A percentile compares a stretch with the other conserved stretches of the same genome.
Evolutionary conservation across 2,329 filamentous ascomycete genomes (phyloP).

Genomic region (Sclerotinia glacialis): DNA sequence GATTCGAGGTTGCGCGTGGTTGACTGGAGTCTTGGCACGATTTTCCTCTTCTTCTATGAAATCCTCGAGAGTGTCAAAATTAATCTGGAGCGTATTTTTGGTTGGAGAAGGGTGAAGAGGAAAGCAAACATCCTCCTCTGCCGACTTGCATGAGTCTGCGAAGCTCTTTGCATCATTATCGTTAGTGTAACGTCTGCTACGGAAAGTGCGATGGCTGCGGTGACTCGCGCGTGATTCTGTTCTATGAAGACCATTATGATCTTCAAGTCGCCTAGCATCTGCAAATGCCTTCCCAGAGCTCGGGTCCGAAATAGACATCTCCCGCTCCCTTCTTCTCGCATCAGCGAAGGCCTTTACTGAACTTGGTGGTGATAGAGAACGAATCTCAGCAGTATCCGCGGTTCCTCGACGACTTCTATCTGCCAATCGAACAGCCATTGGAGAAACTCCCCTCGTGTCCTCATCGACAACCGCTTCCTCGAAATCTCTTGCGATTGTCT

Average conservation of each 20-base stretch:
- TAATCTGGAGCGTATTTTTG: constrained; percentile 76
- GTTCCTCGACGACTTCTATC: constrained; percentile 49
- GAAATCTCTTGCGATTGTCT: constrained; percentile 71
- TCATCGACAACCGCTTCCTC: constrained; percentile 84
- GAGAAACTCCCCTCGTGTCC: constrained; percentile 51
- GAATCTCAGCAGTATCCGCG: constrained; percentile 56
- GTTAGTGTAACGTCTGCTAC: constrained; percentile 58
- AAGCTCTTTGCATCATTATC: constrained; percentile 61
- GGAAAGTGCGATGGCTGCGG: constrained; percentile 53
- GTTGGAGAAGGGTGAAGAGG: constrained; percentile 65
- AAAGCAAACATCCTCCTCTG: constrained; percentile 87
- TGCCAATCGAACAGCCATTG: constrained; percentile 35
- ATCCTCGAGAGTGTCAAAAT: constrained; percentile 91
- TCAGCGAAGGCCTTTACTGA: constrained; percentile 97
- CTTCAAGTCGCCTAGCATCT: constrained; percentile 72
- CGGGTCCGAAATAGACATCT: constrained; percentile 58
- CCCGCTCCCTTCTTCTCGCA: constrained; percentile 77
- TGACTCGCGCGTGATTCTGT: constrained; percentile 69
- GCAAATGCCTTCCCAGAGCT: constrained; percentile 96
- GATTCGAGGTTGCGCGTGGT: constrained; percentile 36
- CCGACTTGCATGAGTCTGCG: constrained; percentile 64
- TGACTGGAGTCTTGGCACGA: constrained; percentile 42
- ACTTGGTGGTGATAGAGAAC: constrained; percentile 85
- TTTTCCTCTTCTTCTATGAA: constrained; percentile 70
- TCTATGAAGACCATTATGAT: constrained; percentile 59